Conservation (phyloP, 768 basidiomycete genomes). For the Galerina sulciceps region DNA sequence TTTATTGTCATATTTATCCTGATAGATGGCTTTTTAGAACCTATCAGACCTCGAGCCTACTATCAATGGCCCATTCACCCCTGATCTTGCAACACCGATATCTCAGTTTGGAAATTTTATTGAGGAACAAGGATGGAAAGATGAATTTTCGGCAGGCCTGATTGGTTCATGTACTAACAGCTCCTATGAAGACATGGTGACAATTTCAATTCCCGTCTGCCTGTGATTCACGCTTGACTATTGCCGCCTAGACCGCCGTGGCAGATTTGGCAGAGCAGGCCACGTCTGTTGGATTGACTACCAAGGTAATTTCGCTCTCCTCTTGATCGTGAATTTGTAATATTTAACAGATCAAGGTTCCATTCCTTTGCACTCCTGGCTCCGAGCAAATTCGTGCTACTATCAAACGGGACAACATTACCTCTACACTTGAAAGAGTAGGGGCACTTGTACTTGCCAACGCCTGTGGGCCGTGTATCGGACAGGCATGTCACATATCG, state of each 20-base stretch:
- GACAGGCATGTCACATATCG: slow-evolving; percentile 60
- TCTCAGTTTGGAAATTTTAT: slow-evolving; percentile 86
- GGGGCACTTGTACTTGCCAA: slow-evolving; percentile 97
- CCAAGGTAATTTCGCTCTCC: slow-evolving; percentile 51
- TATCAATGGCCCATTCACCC: slow-evolving; percentile 97
- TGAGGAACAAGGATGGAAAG: slow-evolving; percentile 89
- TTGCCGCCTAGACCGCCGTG: slow-evolving; percentile 71
- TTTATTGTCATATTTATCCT: neutral
- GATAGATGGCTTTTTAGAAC: slow-evolving; percentile 52
- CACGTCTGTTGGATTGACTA: slow-evolving; percentile 75
- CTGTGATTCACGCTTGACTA: neutral
- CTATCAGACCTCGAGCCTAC: slow-evolving; percentile 88
- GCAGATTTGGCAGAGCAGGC: slow-evolving; percentile 92
- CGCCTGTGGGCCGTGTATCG: slow-evolving; percentile 98
- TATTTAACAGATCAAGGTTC: slow-evolving; percentile 49
- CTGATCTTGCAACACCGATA: slow-evolving; percentile 92
- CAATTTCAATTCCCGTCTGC: slow-evolving; percentile 7
- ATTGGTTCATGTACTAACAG: slow-evolving; percentile 99
- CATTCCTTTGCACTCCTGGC: slow-evolving; percentile 87
- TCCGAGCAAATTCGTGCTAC: slow-evolving; percentile 98
- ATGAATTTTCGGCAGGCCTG: slow-evolving; percentile 86
- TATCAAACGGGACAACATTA: slow-evolving; percentile 93
- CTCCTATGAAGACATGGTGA: slow-evolving; percentile 94
- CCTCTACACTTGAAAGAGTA: slow-evolving; percentile 78
- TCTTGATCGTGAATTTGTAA: neutral